Evolutionary conservation across 352 stramenopile genomes (phyloP), one percentile per base, ranked within the genome.

Genomic region (Globisporangium cylindrosporum): DNA sequence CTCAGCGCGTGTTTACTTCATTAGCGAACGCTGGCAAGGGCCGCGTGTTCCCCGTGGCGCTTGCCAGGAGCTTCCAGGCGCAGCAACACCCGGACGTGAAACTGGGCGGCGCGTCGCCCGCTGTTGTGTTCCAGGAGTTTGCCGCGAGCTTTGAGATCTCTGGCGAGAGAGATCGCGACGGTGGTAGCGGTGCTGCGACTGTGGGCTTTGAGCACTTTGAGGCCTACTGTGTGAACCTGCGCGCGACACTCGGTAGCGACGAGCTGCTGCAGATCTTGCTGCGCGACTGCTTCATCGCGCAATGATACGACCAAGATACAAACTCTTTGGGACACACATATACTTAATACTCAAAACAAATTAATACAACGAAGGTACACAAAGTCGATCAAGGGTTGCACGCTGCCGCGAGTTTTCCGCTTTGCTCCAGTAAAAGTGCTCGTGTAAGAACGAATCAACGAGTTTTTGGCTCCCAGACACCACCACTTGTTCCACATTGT

Each of bases 71-170:
- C 64, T 93, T 90, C 68, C 73, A 89, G 56, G 82, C 84, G 7
- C 64, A 68, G 0, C 76, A 76, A 22, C 86, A 92, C 66, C 81
- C 82, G 5, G 78, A 88, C 62, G 86, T 92, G 32, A 67, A 77
- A 55, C 73, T 91, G 1, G 86, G 86, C 0, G 71, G 88, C 0
- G 51, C 61, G 5, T 63, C 72, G 0, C 69, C 73, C 0, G 73
- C 73, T 1, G 66, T 82, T 1, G 77, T 84, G 4, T 94, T 92
- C 68, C 80, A 91, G 61, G 83, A 92, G 62, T 93, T 93, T 70
- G 85, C 85, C 0, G 41, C 74, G 38, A 88, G 77, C 67, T 82
- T 93, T 54, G 85, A 93, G 62, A 61, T 93, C 51, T 75, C 83
- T 22, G 71, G 75, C 5, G 57, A 54, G 1, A 25, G 12, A 24